phyloP scores from a whole-genome alignment of 176 grass and related monocot species.

The Phoenix roebelenii region DNA sequence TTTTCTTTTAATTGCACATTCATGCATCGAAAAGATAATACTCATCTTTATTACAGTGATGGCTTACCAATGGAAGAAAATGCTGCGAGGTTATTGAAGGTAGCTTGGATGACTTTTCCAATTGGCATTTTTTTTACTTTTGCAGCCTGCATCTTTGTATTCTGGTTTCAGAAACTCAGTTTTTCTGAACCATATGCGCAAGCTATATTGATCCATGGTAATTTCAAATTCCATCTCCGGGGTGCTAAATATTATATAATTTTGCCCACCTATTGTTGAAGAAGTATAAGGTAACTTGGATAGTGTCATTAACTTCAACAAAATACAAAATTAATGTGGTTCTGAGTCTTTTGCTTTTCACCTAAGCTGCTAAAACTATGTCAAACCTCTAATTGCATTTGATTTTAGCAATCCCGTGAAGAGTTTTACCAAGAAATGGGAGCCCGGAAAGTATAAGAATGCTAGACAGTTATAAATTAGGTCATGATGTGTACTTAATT shows the following conservation, averaged over 20 bases:
- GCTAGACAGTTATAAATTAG: no score
- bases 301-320: no score
- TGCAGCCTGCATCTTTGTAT: slow-evolving; percentile 55
- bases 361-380: no score
- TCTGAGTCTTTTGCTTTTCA: no score
- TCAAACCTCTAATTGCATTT: no score
- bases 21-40: slow-evolving; percentile 1
- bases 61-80: slow-evolving; percentile 45
- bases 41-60: slow-evolving; percentile 45
- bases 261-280: neutral
- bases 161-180: slow-evolving; percentile 60
- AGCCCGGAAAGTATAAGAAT: no score
- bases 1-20: slow-evolving; percentile 9
- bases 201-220: slow-evolving; percentile 89
- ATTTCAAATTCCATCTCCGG: neutral
- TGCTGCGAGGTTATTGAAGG: slow-evolving; percentile 53
- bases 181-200: slow-evolving; percentile 70
- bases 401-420: no score
- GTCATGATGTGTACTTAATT: no score
- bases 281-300: no score
- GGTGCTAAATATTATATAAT: neutral
- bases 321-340: no score
- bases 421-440: no score
- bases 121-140: slow-evolving; percentile 76
- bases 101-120: slow-evolving; percentile 90